Percentiles rank a stretch among this genome's conserved stretches.
Conservation (phyloP, 208 protist species). For the Phytomonas francai region DNA sequence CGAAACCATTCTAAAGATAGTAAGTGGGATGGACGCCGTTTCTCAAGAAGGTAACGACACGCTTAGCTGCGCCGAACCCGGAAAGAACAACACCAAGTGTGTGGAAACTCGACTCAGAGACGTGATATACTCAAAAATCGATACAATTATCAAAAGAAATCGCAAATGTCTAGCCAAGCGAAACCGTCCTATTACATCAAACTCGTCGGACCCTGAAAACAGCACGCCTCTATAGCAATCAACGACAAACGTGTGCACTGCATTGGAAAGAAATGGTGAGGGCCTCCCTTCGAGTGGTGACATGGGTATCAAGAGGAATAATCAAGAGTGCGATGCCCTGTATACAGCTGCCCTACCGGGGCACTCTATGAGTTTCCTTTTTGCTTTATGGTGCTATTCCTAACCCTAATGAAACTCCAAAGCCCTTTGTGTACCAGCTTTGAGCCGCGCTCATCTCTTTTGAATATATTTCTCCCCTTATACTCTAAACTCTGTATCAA, state of each 20-base stretch:
- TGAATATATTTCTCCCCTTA: slow-evolving; percentile 2
- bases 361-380: slow-evolving; percentile 3
- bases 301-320: neutral
- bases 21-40: slow-evolving; percentile 43
- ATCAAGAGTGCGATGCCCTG: no score
- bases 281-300: neutral
- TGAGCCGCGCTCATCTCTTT: neutral
- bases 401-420: neutral
- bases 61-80: neutral
- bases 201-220: neutral
- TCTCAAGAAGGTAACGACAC: neutral
- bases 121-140: neutral
- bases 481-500: neutral
- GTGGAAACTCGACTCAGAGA: neutral
- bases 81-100: neutral
- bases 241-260: neutral
- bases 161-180: neutral
- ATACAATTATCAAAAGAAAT: neutral
- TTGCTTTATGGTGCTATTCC: neutral
- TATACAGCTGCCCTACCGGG: no score
- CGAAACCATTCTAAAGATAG: slow-evolving; percentile 69
- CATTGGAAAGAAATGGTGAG: neutral
- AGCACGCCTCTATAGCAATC: neutral
- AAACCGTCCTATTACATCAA: neutral
- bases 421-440: neutral